Base-by-base conservation (phyloP, 1,284 basidiomycete genomes). In the Ustilago crameri region DNA sequence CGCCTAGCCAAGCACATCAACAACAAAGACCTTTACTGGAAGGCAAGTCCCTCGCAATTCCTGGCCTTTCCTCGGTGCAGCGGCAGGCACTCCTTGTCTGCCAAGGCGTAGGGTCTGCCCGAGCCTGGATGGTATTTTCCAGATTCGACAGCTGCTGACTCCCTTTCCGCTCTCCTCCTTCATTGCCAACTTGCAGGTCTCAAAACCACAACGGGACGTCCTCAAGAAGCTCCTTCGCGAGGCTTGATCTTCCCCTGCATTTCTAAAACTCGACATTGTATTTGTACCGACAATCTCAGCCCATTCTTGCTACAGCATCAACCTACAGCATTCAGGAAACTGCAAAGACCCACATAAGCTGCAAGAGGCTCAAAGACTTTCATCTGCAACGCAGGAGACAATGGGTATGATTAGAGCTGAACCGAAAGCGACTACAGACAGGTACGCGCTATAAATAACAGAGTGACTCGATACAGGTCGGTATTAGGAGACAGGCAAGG, bases 11-110 rank as follows among this genome's bases (percentile, higher is more conserved):
- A 61, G 0, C 51, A 70, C 53, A 43, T 76, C 49, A 60, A 30
- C 61, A 71, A 68, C 30, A 69, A 50, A 52, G 63, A 71, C 37
- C 51, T 76, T 2, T 76, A 70, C 43, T 76, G 74, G 74, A 76
- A 76, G 60, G 74, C 74, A 52, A 60, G 74, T 57, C 1, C 24
- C n/a, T n/a, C n/a, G n/a, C n/a, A n/a, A n/a, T n/a, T n/a, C n/a
- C n/a, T n/a, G n/a, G n/a, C n/a, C n/a, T n/a, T n/a, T n/a, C n/a
- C n/a, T n/a, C n/a, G n/a, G n/a, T n/a, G n/a, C n/a, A n/a, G n/a
- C n/a, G n/a, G n/a, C n/a, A n/a, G n/a, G n/a, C n/a, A n/a, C n/a
- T n/a, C n/a, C n/a, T n/a, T n/a, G n/a, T n/a, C n/a, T n/a, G n/a
- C n/a, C n/a, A n/a, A n/a, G n/a, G n/a, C n/a, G n/a, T n/a, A n/a